phyloP scores from a whole-genome alignment of 2,329 filamentous ascomycete genomes.

The Ampelomyces quisqualis region DNA sequence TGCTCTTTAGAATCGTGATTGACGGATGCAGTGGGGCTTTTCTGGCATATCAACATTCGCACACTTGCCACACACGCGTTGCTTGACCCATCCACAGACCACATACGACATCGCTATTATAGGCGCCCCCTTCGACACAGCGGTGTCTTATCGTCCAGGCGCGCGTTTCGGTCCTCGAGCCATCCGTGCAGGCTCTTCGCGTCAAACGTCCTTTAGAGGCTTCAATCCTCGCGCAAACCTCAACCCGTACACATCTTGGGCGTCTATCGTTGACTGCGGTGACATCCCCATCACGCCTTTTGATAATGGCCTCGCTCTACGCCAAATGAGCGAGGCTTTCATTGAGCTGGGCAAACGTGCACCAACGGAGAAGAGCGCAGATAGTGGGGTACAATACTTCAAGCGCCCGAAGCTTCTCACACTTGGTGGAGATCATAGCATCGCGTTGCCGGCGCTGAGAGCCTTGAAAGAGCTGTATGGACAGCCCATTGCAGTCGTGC shows the following conservation, averaged over 20 bases:
- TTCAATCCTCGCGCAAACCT: conserved; percentile 80
- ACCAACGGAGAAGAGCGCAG: conserved; percentile 37
- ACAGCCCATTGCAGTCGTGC: conserved; percentile 51
- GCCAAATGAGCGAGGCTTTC: conserved; percentile 82
- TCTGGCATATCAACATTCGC: conserved; percentile 65
- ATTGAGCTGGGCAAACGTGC: conserved; percentile 62
- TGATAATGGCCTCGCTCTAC: conserved; percentile 77
- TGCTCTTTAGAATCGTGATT: neutral
- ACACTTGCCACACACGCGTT: conserved; percentile 51
- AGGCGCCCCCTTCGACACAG: conserved; percentile 54
- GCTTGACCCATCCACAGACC: conserved; percentile 49
- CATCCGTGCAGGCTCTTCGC: conserved; percentile 78
- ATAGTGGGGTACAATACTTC: conserved; percentile 46
- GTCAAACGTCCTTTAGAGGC: conserved; percentile 76
- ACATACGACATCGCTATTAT: conserved; percentile 52
- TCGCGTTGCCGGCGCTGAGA: conserved; percentile 53
- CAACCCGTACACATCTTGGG: conserved; percentile 82
- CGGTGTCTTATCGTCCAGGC: conserved; percentile 48
- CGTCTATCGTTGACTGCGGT: conserved; percentile 80
- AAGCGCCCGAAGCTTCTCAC: conserved; percentile 51
- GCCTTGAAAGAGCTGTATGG: conserved; percentile 50
- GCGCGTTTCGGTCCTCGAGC: conserved; percentile 81
- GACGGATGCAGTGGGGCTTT: conserved; percentile 59
- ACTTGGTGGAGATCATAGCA: conserved; percentile 54
- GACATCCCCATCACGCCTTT: conserved; percentile 86